A percentile compares a stretch with the other conserved stretches of the same genome.
These are phyloP conservation scores for Diaporthe vexans DNA, from an alignment of 2,329 filamentous ascomycete species.

Conservation along the genomic window DNA sequence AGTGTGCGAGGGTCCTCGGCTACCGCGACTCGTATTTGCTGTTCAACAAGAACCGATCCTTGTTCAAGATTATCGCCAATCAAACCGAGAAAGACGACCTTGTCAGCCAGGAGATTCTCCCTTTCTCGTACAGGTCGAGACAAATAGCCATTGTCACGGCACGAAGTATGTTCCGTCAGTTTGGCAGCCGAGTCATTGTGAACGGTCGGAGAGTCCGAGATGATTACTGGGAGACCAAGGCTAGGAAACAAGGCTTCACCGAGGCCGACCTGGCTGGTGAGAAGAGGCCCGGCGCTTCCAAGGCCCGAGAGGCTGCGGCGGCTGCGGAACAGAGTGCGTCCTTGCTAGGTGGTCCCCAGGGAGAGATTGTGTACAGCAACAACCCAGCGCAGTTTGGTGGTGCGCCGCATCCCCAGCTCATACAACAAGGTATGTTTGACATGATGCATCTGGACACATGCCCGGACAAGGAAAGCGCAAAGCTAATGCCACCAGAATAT, in stretches of 20 bases:
- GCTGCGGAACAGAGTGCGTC: slow-evolving; percentile 74
- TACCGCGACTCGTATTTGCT: slow-evolving; percentile 98
- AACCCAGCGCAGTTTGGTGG: slow-evolving; percentile 75
- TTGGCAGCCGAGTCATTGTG: slow-evolving; percentile 92
- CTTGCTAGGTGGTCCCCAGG: slow-evolving; percentile 77
- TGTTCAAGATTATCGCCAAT: slow-evolving; percentile 97
- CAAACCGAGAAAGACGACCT: slow-evolving; percentile 97
- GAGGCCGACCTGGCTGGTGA: slow-evolving; percentile 96
- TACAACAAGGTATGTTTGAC: slow-evolving; percentile 80
- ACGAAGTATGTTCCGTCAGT: slow-evolving; percentile 98
- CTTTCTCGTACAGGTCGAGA: slow-evolving; percentile 97
- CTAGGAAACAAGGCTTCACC: slow-evolving; percentile 96
- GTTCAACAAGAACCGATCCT: slow-evolving; percentile 97
- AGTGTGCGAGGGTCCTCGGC: slow-evolving; percentile 92
- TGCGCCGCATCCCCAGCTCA: slow-evolving; percentile 76
- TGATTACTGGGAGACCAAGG: slow-evolving; percentile 99
- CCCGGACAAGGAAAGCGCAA: slow-evolving; percentile 77
- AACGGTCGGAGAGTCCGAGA: slow-evolving; percentile 93
- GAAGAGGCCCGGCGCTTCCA: slow-evolving; percentile 92
- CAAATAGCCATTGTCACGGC: slow-evolving; percentile 99
- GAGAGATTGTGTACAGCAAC: slow-evolving; percentile 91
- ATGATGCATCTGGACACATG: slow-evolving; percentile 69
- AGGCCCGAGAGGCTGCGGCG: slow-evolving; percentile 85
- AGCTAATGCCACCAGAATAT: slow-evolving; percentile 86
- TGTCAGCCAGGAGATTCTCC: slow-evolving; percentile 93